Base-by-base conservation (phyloP, 2,329 filamentous ascomycete genomes). In the Cytospora piceicola region DNA sequence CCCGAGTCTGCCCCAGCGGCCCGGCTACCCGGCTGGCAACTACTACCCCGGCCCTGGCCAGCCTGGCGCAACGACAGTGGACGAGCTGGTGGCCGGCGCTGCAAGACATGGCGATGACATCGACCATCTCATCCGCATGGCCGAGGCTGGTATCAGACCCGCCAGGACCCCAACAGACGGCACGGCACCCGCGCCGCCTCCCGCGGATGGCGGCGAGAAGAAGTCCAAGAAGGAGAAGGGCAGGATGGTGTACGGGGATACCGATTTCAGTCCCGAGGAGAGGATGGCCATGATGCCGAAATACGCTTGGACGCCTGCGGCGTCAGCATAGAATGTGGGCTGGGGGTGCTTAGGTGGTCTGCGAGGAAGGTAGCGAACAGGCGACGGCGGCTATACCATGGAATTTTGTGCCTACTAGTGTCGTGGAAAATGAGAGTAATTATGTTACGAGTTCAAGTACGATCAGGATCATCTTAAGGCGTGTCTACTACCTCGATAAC, bases 181-280 rank as follows among this genome's bases (percentile, higher is more conserved):
- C 20, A 73, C 77, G 9, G 74, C 77, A 39, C 75, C 77, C 17
- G 73, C 76, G 14, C 74, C 77, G 51, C 75, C 77, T 3, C 74
- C 77, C 27, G 58, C 64, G 11, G 24, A 78, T 79, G 39, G 82
- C 81, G 63, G 74, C 42, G 88, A 90, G 75, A 90, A 88, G 80
- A 87, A 87, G 73, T 77, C 78, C 22, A 90, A 90, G 83, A 90
- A 90, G 76, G 83, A 87, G 57, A 77, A 77, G 72, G 71, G 72
- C n/a, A 85, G 86, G 75, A 89, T 97, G 85, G 83, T 96, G 34
- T 97, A 95, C 79, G 88, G 88, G 68, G 92, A 96, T 74, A 88
- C 90, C 60, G 89, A 90, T 66, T 81, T 88, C 73, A 95, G 91
- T 73, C 91, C 93, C 1, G 94, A 97, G 80, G 94, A 97, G 83